A percentile compares a stretch with the other conserved stretches of the same genome.
These are phyloP conservation scores for Citrus mangshanensis DNA, from an alignment of 345 rosid genomes.

Conservation along the genomic window DNA sequence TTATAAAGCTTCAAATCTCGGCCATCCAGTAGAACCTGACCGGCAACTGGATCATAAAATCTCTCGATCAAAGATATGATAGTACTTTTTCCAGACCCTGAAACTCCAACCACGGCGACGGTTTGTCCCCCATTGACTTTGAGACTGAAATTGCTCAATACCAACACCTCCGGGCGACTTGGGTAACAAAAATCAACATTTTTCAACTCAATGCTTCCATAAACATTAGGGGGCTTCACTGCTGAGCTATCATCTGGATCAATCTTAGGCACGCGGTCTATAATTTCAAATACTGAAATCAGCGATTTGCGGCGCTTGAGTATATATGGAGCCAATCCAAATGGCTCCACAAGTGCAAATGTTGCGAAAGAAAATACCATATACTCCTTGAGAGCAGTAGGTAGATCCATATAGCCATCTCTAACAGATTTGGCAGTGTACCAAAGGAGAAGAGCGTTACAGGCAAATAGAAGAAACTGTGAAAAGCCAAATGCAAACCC, in stretches of 20 bases:
- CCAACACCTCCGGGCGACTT: conserved; percentile 80
- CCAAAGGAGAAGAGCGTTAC: conserved; percentile 98
- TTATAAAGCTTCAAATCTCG: conserved; percentile 88
- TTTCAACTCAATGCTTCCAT: conserved; percentile 95
- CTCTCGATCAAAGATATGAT: conserved; percentile 93
- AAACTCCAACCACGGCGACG: conserved; percentile 97
- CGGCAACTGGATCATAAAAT: conserved; percentile 97
- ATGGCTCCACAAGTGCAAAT: conserved; percentile 98
- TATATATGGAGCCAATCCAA: conserved; percentile 98
- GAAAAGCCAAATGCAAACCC: conserved; percentile 99
- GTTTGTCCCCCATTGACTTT: conserved; percentile 97
- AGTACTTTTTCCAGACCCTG: conserved; percentile 99
- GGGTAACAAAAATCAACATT: conserved; percentile 97
- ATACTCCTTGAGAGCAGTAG: conserved; percentile 86
- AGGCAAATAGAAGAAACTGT: conserved; percentile 98
- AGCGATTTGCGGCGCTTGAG: conserved; percentile 91
- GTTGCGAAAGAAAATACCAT: conserved; percentile 99
- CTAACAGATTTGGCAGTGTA: conserved; percentile 70
- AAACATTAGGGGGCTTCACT: conserved; percentile 87
- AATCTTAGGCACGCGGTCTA: conserved; percentile 87
- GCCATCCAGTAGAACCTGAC: conserved; percentile 92
- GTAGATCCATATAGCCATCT: conserved; percentile 39
- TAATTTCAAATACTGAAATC: conserved; percentile 91
- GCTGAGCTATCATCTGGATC: conserved; percentile 96
- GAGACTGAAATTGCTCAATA: conserved; percentile 95